Evolutionary conservation across 768 basidiomycete genomes (phyloP).

Genomic region (Tylopilus sp.): DNA sequence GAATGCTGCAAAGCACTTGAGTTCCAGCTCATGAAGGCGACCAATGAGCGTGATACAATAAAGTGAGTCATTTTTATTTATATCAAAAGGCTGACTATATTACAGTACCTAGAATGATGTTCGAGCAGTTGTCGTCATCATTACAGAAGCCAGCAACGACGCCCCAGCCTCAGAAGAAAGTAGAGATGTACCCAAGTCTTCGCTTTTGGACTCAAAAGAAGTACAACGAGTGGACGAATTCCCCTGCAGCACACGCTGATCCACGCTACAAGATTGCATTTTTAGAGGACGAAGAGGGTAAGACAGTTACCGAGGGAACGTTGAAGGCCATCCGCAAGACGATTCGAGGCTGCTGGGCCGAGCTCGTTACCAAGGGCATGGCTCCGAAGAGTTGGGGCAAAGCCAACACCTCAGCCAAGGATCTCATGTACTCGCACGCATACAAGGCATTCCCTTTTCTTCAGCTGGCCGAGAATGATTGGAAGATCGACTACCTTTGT

Average conservation of each 20-base stretch:
- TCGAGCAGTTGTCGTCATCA: not conserved
- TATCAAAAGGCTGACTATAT: not conserved
- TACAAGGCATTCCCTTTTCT: constrained; percentile 1
- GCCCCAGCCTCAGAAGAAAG: too few relatives aligned
- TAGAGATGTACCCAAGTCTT: not conserved
- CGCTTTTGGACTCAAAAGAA: not conserved
- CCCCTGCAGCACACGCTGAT: not conserved
- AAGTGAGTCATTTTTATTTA: not conserved
- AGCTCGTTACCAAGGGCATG: not conserved
- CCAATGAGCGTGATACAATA: not conserved
- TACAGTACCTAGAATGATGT: not conserved
- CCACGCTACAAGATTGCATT: not conserved
- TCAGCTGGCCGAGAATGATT: not conserved
- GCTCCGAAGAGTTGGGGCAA: constrained; percentile 9
- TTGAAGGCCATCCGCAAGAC: constrained; percentile 1
- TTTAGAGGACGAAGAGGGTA: not conserved
- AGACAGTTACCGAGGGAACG: not conserved
- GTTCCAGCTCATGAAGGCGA: not conserved
- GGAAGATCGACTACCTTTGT: not conserved
- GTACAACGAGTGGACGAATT: not conserved
- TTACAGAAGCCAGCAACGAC: too few relatives aligned
- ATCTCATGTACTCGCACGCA: not conserved
- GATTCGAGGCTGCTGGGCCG: not conserved
- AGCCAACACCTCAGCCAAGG: not conserved
- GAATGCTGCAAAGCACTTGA: not conserved